Evolutionary conservation across 139 green algal genomes (phyloP), one percentile per base, ranked within the genome.

Genomic region (Micromonas pusilla): DNA sequence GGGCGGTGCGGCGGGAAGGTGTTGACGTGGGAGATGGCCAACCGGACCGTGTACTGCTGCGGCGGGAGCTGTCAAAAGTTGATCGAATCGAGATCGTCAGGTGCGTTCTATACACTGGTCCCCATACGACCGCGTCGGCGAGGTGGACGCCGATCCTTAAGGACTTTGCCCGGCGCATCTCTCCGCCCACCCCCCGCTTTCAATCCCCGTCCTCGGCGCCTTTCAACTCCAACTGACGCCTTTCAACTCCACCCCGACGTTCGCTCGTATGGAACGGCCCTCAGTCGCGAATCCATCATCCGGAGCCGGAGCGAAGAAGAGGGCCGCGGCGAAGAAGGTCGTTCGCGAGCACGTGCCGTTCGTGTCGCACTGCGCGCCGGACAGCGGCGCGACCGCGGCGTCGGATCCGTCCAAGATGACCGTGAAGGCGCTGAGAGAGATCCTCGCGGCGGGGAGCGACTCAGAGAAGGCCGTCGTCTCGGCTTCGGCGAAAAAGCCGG

Each of bases 41-140:
- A 52, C 0, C 79, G 91, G 33, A 94, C 84, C 0, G 86, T 87
- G 33, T 95, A 95, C 77, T 82, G 80, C 72, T 96, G 91, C 80
- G 70, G 83, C 34, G 85, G 64, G 2, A n/a, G n/a, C n/a, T 95
- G 90, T 83, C 90, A 95, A 87, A 82, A 80, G 37, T 66, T 88
- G 52, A 30, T 37, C 4, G 2, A 66, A 2, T 34, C 16, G 16
- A 5, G 34, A 26, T 72, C 37, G 33, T 72, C 68, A 0, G 54
- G 26, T n/a, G n/a, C n/a, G n/a, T n/a, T n/a, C n/a, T n/a, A n/a
- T n/a, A 57, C 9, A 57, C 45, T 16, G 16, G 45, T 57, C 9
- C 9, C 45, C 9, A 16, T 16, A 16, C 45, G 45, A 57, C 9
- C 45, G 45, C 45, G 45, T 9, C 45, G 45, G 45, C 16, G 45